Base-by-base conservation (phyloP, 805 yeast genomes). In the Candida nonsorbophila region DNA sequence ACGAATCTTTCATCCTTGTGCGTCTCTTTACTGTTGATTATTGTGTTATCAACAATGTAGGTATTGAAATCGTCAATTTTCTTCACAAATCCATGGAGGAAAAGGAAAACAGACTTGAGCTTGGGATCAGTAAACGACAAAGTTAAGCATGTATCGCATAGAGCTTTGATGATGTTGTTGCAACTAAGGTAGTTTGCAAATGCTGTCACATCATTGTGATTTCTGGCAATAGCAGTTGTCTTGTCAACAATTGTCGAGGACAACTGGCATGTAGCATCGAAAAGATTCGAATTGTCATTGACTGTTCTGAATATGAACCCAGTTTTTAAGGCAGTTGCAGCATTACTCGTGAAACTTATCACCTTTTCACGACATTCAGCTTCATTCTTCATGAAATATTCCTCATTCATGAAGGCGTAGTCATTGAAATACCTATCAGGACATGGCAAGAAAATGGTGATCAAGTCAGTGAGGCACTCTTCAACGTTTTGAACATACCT, bases 341-440 rank as follows among this genome's bases (percentile, higher is more conserved):
- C 49, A 21, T 58, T 59, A 9, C 39, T 43, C 6, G 52, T 42
- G 29, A 47, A 53, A 11, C 40, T 41, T 3, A 25, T 16, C 11
- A 49, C 39, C 13, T 29, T 35, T 6, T 25, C 26, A 25, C 47
- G 25, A n/a, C 37, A 14, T 16, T 32, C 41, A 10, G 40, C 45
- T 17, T 36, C 41, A 9, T 38, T 37, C 9, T 20, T 16, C 16
- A 25, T 19, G 10, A 45, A 36, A 18, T 37, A 36, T 6, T 35
- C 34, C n/a, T 40, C 45, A 16, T 44, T 30, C 52, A 51, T 47
- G 20, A 52, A 32, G 6, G 33, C 29, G 9, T 29, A 22, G 20
- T 57, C 62, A 27, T 51, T 53, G 32, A 58, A 58, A 34, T 55
- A 63, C 14, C 51, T 39, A 12, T 47, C 51, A 2, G 70, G 67